Evolutionary conservation across 768 basidiomycete genomes (phyloP).

Genomic region (Mycena pura): DNA sequence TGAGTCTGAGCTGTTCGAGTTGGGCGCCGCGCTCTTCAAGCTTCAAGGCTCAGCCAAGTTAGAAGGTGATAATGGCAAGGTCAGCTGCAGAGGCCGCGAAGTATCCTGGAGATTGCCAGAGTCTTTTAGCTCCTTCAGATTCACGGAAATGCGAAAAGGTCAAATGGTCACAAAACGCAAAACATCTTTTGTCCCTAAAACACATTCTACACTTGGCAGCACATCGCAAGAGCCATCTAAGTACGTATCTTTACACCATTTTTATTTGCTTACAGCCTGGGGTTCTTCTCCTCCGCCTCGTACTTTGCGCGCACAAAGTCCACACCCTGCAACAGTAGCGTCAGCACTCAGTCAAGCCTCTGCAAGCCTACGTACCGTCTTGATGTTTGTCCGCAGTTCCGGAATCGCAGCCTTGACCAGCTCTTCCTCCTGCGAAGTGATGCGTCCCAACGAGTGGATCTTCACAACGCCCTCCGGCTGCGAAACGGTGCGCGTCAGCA

Average conservation of each 20-base stretch:
- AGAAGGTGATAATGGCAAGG: too few relatives aligned
- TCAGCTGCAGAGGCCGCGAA: too few relatives aligned
- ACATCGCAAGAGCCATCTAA: slow-evolving; percentile 5
- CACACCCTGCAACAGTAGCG: slow-evolving; percentile 22
- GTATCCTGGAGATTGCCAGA: too few relatives aligned
- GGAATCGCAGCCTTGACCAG: slow-evolving; percentile 83
- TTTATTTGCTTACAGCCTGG: slow-evolving; percentile 26
- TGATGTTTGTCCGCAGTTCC: slow-evolving; percentile 78
- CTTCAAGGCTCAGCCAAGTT: too few relatives aligned
- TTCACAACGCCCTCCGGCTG: slow-evolving; percentile 83
- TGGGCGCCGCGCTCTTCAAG: too few relatives aligned
- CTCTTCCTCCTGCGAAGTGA: slow-evolving; percentile 74
- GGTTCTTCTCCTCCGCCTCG: slow-evolving; percentile 28
- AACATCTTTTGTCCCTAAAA: too few relatives aligned
- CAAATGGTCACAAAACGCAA: too few relatives aligned
- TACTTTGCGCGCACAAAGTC: slow-evolving; percentile 19
- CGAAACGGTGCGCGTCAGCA: slow-evolving; percentile 12
- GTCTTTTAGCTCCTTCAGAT: too few relatives aligned
- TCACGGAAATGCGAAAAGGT: too few relatives aligned
- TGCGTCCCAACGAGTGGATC: slow-evolving; percentile 79
- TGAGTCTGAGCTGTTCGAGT: too few relatives aligned
- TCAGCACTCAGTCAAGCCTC: not conserved
- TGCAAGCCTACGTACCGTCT: slow-evolving; percentile 70
- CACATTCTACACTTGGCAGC: too few relatives aligned
- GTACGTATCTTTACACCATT: slow-evolving; percentile 19